These are phyloP conservation scores for Calonectria montana DNA, from an alignment of 2,329 filamentous ascomycete genomes.

Conservation along the genomic window DNA sequence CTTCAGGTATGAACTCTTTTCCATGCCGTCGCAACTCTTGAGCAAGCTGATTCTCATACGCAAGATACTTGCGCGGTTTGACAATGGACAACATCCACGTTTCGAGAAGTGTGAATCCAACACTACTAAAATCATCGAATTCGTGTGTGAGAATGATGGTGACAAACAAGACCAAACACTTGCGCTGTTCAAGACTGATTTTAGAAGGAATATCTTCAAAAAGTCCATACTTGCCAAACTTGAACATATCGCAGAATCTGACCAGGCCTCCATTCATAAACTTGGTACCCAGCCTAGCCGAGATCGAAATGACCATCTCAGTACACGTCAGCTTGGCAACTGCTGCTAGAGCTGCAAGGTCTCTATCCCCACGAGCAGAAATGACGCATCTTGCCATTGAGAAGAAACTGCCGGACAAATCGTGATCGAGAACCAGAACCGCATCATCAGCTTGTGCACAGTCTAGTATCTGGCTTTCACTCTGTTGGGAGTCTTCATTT, in stretches of 20 bases:
- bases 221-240: slow-evolving; percentile 59
- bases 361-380: slow-evolving; percentile 30
- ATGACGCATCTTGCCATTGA: slow-evolving; percentile 57
- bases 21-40: slow-evolving; percentile 56
- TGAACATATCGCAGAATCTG: slow-evolving; percentile 59
- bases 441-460: slow-evolving; percentile 60
- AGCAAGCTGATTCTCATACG: slow-evolving; percentile 63
- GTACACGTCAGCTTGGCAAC: slow-evolving; percentile 48
- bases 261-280: slow-evolving; percentile 59
- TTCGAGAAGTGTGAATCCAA: slow-evolving; percentile 58
- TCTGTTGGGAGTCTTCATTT: slow-evolving; percentile 51
- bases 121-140: slow-evolving; percentile 59
- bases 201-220: slow-evolving; percentile 57
- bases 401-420: slow-evolving; percentile 60
- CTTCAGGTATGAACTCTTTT: slow-evolving; percentile 57
- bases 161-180: slow-evolving; percentile 63
- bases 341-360: slow-evolving; percentile 22
- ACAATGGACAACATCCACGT: slow-evolving; percentile 66
- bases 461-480: slow-evolving; percentile 52
- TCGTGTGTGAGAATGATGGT: slow-evolving; percentile 59
- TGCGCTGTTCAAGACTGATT: slow-evolving; percentile 55
- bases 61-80: slow-evolving; percentile 59
- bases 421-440: slow-evolving; percentile 58
- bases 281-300: slow-evolving; percentile 58
- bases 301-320: slow-evolving; percentile 58